These are phyloP conservation scores for Petunia hybrid DNA, from an alignment of 305 asterid species.

Conservation along the genomic window DNA sequence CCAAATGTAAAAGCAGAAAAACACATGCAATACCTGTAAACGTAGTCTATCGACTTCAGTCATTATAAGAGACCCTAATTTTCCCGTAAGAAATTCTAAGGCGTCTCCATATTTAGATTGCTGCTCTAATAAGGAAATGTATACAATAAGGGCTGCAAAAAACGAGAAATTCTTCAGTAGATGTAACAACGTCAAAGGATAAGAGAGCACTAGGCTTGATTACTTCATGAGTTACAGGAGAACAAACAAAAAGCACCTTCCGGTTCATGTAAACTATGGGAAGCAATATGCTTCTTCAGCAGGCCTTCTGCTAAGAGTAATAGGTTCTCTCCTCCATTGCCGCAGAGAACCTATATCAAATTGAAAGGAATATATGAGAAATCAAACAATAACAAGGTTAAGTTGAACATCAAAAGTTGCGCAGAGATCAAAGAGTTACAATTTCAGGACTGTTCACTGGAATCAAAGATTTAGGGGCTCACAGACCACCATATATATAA, in stretches of 20 bases:
- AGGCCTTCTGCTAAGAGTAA: constrained; percentile 90
- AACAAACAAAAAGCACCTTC: constrained; percentile 68
- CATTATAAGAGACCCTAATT: constrained; percentile 92
- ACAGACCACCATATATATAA: neutral
- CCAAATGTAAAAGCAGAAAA: constrained; percentile 37
- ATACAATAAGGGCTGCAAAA: constrained; percentile 91
- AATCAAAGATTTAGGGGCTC: constrained; percentile 18
- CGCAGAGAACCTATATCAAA: constrained; percentile 72
- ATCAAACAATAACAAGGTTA: constrained; percentile 23
- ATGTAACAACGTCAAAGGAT: constrained; percentile 32
- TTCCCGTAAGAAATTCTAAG: constrained; percentile 84
- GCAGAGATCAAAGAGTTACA: neutral
- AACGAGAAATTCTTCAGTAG: constrained; percentile 48
- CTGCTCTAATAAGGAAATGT: constrained; percentile 84
- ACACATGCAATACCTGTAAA: constrained; percentile 77
- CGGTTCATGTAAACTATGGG: constrained; percentile 94
- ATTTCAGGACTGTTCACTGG: constrained; percentile 3
- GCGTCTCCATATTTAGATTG: constrained; percentile 87
- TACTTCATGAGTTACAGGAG: constrained; percentile 4
- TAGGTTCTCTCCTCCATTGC: constrained; percentile 83
- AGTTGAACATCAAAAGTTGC: neutral
- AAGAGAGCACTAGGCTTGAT: constrained; percentile 16
- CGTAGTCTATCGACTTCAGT: constrained; percentile 93
- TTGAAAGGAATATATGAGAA: constrained; percentile 38
- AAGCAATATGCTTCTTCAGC: constrained; percentile 92